Percentiles rank a stretch among this genome's conserved stretches.
phyloP scores from a whole-genome alignment of 352 stramenopile genomes.

The Pythium pectinolyticum region DNA sequence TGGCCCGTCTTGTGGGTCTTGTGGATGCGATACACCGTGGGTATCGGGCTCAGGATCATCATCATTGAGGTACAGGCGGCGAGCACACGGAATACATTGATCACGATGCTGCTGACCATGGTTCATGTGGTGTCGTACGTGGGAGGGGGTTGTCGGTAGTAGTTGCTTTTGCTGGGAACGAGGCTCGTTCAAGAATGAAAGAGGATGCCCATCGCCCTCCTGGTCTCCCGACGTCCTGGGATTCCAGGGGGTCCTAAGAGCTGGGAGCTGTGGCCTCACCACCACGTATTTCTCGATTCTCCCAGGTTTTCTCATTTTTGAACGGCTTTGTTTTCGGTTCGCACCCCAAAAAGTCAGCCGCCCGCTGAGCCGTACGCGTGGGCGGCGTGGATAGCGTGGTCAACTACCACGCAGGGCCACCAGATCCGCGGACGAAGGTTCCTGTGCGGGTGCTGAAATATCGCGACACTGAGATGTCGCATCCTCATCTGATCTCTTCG shows the following conservation, averaged over 20 bases:
- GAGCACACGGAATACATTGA: conserved; percentile 35
- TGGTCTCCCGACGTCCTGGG: too few relatives aligned
- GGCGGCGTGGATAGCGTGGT: too few relatives aligned
- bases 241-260: too few relatives aligned
- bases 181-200: not conserved
- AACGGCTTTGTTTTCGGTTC: too few relatives aligned
- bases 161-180: not conserved
- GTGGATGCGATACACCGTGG: conserved; percentile 37
- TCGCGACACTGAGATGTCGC: conserved; percentile 7
- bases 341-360: too few relatives aligned
- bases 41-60: conserved; percentile 56
- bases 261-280: too few relatives aligned
- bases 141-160: not conserved
- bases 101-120: conserved; percentile 17
- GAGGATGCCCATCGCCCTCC: not conserved
- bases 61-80: conserved; percentile 35
- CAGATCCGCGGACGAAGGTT: conserved; percentile 19
- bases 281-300: too few relatives aligned
- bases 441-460: not conserved
- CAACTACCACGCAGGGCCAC: not conserved
- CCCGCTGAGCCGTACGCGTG: too few relatives aligned
- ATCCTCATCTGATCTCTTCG: not conserved
- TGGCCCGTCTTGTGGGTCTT: conserved; percentile 43
- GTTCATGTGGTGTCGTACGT: conserved; percentile 6
- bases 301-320: too few relatives aligned